phyloP scores from a whole-genome alignment of 805 yeast species.

The Sugiyamaella smithiae region DNA sequence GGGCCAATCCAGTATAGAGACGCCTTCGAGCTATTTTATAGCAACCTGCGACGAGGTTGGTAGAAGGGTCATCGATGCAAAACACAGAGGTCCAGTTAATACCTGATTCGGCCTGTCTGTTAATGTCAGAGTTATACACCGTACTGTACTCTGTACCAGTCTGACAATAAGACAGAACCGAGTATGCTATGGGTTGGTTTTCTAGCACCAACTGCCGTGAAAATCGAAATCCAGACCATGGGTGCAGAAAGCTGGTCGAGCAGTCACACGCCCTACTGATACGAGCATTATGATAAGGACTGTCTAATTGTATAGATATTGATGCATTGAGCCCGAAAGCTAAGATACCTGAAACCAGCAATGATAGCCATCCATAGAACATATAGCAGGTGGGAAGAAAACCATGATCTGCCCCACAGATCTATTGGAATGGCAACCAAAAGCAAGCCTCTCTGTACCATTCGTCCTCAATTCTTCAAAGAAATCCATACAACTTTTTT shows the following conservation, averaged over 20 bases:
- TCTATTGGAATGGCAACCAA: too few species aligned
- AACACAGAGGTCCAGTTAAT: constrained; percentile 16
- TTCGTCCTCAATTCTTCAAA: too few species aligned
- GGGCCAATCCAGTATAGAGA: constrained; percentile 46
- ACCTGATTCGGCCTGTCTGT: background rate
- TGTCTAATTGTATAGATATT: constrained; percentile 4
- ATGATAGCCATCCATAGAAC: background rate
- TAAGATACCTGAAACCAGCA: background rate
- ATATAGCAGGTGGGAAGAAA: background rate
- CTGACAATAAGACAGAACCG: constrained; percentile 16
- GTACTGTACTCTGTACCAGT: constrained; percentile 17
- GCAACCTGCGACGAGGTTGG: constrained; percentile 34
- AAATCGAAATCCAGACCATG: constrained; percentile 25
- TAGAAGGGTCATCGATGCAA: constrained; percentile 12
- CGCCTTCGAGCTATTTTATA: constrained; percentile 57
- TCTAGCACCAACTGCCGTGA: constrained; percentile 4
- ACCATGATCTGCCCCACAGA: too few species aligned
- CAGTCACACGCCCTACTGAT: constrained; percentile 20
- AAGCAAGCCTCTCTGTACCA: too few species aligned
- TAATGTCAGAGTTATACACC: constrained; percentile 1
- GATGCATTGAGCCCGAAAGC: too few species aligned
- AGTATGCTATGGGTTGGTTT: background rate
- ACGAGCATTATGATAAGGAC: constrained; percentile 19
- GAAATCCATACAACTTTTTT: too few species aligned
- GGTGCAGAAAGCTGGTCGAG: constrained; percentile 20